Conservation (phyloP, 169 alveolate genomes). For the Neospora caninum region DNA sequence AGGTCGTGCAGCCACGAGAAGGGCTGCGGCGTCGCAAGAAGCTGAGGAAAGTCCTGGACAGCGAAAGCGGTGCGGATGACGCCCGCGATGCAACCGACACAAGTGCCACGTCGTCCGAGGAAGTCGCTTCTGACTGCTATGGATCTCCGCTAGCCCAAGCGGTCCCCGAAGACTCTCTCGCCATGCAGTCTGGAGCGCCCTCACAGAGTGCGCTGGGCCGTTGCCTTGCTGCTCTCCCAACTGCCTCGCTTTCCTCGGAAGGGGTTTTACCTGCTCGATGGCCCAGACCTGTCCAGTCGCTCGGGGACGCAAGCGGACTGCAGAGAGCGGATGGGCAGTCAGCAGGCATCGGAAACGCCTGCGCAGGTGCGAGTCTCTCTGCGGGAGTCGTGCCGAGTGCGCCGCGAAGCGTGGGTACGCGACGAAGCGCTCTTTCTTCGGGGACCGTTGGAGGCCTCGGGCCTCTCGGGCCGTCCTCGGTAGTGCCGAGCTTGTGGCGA, state of each 20-base stretch:
- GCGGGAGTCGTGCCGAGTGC: background rate
- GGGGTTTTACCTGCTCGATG: background rate
- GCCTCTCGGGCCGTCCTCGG: background rate
- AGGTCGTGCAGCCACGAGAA: background rate
- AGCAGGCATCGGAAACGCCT: background rate
- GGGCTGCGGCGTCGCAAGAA: background rate
- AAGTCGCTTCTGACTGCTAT: no score
- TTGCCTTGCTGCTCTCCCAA: background rate
- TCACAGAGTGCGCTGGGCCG: background rate
- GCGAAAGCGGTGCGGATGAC: background rate
- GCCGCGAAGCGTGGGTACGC: background rate
- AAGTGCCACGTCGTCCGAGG: background rate
- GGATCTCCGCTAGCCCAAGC: no score
- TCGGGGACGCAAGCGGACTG: background rate
- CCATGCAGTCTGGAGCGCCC: background rate
- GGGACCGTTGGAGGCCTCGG: background rate
- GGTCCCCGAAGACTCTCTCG: no score
- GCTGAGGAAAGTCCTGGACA: background rate
- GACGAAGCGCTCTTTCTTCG: background rate
- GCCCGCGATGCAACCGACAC: background rate
- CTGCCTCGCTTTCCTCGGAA: background rate
- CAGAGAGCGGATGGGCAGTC: background rate
- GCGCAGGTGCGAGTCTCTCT: background rate
- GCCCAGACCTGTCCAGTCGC: background rate
- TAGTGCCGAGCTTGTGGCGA: background rate